Conservation (phyloP, 164 flowering plant genomes). For the Warburgia ugandensis region DNA sequence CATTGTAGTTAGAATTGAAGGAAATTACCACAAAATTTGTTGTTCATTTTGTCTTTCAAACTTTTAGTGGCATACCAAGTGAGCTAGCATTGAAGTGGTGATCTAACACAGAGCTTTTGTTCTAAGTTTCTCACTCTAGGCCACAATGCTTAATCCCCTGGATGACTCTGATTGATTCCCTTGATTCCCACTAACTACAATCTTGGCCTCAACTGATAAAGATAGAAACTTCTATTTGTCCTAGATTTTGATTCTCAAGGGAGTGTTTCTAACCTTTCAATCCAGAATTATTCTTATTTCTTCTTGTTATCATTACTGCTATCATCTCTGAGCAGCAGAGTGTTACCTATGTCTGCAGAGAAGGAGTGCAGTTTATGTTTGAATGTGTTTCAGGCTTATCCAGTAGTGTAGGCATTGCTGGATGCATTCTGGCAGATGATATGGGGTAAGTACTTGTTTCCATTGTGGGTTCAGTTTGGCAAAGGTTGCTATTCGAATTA, state of each 20-base stretch:
- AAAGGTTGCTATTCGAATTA: no score
- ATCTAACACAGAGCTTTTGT: no score
- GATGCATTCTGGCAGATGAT: conserved; percentile 99
- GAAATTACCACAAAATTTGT: no score
- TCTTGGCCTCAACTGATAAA: not conserved
- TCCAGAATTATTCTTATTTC: not conserved
- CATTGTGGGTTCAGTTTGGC: no score
- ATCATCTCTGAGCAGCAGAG: not conserved
- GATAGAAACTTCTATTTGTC: not conserved
- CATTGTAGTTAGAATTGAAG: no score
- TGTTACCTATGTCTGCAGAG: conserved; percentile 44
- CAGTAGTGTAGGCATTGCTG: conserved; percentile 41
- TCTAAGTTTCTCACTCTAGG: no score
- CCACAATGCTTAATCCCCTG: no score
- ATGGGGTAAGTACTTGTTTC: conserved; percentile 68
- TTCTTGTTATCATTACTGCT: no score
- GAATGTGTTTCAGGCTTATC: conserved; percentile 78
- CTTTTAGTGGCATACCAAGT: no score
- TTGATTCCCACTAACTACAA: not conserved
- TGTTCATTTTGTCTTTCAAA: no score
- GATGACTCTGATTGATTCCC: not conserved
- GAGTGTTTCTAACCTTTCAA: not conserved
- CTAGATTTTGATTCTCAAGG: not conserved
- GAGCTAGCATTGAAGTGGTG: no score
- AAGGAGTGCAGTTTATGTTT: conserved; percentile 99